Percentiles rank a stretch among this genome's conserved stretches.
phyloP scores from a whole-genome alignment of 495 filamentous ascomycete species.

The Stereocaulon alpinum region DNA sequence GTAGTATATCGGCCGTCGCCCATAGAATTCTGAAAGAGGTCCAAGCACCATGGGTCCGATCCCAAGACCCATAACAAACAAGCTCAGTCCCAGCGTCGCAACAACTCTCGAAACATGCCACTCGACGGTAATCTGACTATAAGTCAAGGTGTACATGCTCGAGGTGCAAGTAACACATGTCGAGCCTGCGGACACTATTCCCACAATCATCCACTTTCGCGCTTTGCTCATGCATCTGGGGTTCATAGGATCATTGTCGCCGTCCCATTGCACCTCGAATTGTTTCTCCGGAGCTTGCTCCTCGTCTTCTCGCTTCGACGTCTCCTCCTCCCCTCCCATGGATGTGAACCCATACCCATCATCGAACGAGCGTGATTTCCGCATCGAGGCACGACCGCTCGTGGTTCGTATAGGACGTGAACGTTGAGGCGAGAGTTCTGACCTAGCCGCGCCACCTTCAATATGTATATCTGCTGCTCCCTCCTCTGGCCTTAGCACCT shows the following conservation, averaged over 20 bases:
- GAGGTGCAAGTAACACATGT: conserved; percentile 88
- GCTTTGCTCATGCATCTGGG: conserved; percentile 58
- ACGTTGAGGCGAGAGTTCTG: neutral
- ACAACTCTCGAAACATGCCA: conserved; percentile 59
- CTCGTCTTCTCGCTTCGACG: neutral
- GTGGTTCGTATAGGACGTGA: neutral
- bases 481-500: neutral
- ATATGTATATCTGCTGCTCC: neutral
- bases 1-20: conserved; percentile 76
- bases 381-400: neutral
- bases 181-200: conserved; percentile 59
- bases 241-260: conserved; percentile 59
- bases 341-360: conserved; percentile 15
- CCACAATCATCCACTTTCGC: conserved; percentile 68
- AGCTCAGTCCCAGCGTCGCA: conserved; percentile 68
- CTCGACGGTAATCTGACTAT: conserved; percentile 68
- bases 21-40: conserved; percentile 72
- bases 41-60: conserved; percentile 40
- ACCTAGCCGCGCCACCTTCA: neutral
- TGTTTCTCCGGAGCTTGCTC: conserved; percentile 1
- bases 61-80: conserved; percentile 62
- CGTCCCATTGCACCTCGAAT: conserved; percentile 62
- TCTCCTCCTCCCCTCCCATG: conserved; percentile 9
- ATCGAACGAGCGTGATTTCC: conserved; percentile 12
- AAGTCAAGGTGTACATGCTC: conserved; percentile 81